Conservation (phyloP, 2,329 filamentous ascomycete genomes). For the Neophaeococcomyces aloes region DNA sequence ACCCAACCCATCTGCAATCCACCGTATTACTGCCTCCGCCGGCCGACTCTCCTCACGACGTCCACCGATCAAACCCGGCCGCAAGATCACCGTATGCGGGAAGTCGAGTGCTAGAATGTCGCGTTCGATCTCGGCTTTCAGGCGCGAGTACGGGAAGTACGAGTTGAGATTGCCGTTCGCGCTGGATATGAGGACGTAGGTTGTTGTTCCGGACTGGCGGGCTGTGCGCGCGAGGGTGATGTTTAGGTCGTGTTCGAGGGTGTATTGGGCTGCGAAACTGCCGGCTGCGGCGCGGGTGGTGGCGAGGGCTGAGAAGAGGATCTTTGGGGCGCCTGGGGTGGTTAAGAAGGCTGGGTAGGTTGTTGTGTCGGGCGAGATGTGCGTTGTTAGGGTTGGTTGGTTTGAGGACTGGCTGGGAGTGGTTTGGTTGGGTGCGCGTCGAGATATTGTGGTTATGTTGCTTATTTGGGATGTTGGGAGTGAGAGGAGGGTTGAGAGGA, state of each 20-base stretch:
- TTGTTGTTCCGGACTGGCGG: slow-evolving; percentile 57
- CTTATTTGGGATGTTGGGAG: slow-evolving; percentile 27
- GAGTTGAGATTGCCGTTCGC: slow-evolving; percentile 42
- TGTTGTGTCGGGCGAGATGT: slow-evolving; percentile 56
- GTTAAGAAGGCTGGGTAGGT: slow-evolving; percentile 57
- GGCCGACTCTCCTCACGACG: slow-evolving; percentile 51
- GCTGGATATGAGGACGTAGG: slow-evolving; percentile 67
- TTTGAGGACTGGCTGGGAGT: slow-evolving; percentile 49
- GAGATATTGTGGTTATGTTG: slow-evolving; percentile 37
- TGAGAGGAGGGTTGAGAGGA: slow-evolving; percentile 48
- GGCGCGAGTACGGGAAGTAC: slow-evolving; percentile 48
- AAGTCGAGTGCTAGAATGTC: slow-evolving; percentile 61
- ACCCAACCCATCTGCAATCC: slow-evolving; percentile 47
- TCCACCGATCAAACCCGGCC: slow-evolving; percentile 68
- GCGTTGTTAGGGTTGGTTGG: slow-evolving; percentile 31
- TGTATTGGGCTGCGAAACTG: slow-evolving; percentile 66
- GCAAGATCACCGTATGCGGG: slow-evolving; percentile 62
- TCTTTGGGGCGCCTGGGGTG: slow-evolving; percentile 46
- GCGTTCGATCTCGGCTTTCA: slow-evolving; percentile 86
- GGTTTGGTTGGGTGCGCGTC: slow-evolving; percentile 32
- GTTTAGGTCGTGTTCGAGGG: slow-evolving; percentile 82
- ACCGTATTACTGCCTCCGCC: slow-evolving; percentile 47
- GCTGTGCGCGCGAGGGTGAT: slow-evolving; percentile 65
- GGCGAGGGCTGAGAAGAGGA: slow-evolving; percentile 69
- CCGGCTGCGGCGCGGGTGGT: slow-evolving; percentile 69